A percentile compares a stretch with the other conserved stretches of the same genome.
Conservation (phyloP, 2,329 filamentous ascomycete species). For the Ceratocystis eucalypticola region DNA sequence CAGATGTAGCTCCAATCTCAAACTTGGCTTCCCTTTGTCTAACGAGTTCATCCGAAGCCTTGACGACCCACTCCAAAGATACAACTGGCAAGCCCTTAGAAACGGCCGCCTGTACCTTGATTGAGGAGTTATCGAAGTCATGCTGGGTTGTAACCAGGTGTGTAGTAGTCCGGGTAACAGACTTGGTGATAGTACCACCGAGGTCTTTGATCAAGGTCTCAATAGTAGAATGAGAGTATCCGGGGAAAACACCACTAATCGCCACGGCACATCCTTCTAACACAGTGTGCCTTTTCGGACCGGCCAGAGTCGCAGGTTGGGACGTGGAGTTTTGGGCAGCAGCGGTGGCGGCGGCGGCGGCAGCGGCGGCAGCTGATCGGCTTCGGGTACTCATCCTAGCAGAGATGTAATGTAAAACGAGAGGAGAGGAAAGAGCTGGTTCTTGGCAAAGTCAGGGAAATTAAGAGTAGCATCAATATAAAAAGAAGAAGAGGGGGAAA, state of each 20-base stretch:
- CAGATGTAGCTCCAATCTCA: conserved; percentile 18
- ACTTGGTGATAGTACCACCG: conserved; percentile 36
- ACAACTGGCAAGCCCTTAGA: conserved; percentile 41
- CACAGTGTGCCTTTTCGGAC: neutral
- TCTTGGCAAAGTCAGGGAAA: neutral
- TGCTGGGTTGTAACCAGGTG: conserved; percentile 43
- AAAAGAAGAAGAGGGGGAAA: neutral
- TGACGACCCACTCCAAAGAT: conserved; percentile 46
- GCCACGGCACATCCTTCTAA: conserved; percentile 36
- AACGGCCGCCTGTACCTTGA: conserved; percentile 39
- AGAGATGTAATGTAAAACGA: neutral
- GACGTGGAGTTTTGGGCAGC: neutral
- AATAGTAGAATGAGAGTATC: conserved; percentile 37
- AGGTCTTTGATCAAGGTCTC: conserved; percentile 34
- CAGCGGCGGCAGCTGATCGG: neutral
- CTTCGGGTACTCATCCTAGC: neutral
- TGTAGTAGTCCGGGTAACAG: conserved; percentile 38
- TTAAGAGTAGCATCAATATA: neutral
- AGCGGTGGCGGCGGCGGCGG: neutral
- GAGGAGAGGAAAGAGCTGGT: neutral
- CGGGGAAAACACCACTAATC: conserved; percentile 47
- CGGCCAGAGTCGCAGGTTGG: neutral
- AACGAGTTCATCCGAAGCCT: conserved; percentile 31
- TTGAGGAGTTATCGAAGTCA: conserved; percentile 36
- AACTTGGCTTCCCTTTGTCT: conserved; percentile 22